Evolutionary conservation across 2,329 filamentous ascomycete genomes (phyloP), one percentile per base, ranked within the genome.

Genomic region (Aureobasidium sp.): DNA sequence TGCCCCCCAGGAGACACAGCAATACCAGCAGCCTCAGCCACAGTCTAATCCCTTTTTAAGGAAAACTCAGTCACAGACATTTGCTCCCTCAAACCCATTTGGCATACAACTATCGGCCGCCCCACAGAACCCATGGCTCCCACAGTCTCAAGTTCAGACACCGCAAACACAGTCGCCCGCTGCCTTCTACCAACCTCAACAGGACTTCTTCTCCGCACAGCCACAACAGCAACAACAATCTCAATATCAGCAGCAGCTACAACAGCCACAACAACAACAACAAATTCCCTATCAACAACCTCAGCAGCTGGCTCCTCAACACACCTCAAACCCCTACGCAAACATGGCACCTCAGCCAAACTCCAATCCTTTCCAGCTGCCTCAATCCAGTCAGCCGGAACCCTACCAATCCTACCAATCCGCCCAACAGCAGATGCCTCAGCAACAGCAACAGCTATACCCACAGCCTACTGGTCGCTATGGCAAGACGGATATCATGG

Each of bases 401-500:
- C 45, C 44, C 17, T 60, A 60, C 12, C 44, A 60, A 62, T 62
- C 55, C 63, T 61, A 75, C 60, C 71, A 72, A 17, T 68, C 49
- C 7, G 63, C 62, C 6, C 64, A 68, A 60, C 44, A 49, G 15
- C 67, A 67, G 9, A 52, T 52, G 49, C 49, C 49, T 39, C 70
- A 36, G 77, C 64, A 80, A 65, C 58, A 62, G 63, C 70, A 69
- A 15, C 71, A 71, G 55, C 74, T 73, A 8, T 61, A 62, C 61
- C 59, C 56, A 39, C 70, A 67, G 53, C 69, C 67, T 25, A 58
- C 51, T 29, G 65, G 62, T 39, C 78, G 82, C 36, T 80, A 86
- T 34, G 85, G 91, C 68, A 92, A 89, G 65, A 84, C 83, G 3
- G 87, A 87, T 5, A 93, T 94, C 63, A 79, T 93, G 72, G 87